Percentiles rank a stretch among this genome's conserved stretches.
These are phyloP conservation scores for Stephania cephalantha DNA, from an alignment of 164 flowering plant species.

Conservation along the genomic window DNA sequence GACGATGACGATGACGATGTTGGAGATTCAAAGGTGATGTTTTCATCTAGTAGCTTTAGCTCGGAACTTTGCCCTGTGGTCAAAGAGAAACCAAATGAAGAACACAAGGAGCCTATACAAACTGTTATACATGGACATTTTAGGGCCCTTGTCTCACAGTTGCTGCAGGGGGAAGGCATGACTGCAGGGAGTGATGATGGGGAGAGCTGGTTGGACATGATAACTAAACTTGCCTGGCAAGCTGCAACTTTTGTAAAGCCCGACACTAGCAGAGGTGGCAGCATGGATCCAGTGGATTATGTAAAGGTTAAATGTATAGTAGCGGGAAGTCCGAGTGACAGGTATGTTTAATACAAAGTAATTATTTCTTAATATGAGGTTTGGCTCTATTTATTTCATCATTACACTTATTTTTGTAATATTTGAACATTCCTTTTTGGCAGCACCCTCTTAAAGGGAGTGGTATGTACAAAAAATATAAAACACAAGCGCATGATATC, in stretches of 20 bases:
- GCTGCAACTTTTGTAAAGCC: constrained; percentile 93
- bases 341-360: constrained; percentile 34
- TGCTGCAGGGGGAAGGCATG: constrained; percentile 72
- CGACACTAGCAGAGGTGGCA: constrained; percentile 83
- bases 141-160: constrained; percentile 89
- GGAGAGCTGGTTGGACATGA: constrained; percentile 70
- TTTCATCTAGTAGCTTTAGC: constrained; percentile 47
- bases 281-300: constrained; percentile 96
- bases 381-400: constrained; percentile 1
- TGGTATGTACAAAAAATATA: constrained; percentile 93
- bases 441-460: constrained; percentile 84
- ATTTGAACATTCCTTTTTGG: constrained; percentile 7
- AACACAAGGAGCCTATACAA: constrained; percentile 53
- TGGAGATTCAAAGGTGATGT: constrained; percentile 47
- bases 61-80: constrained; percentile 26
- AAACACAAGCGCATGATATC: constrained; percentile 98
- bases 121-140: constrained; percentile 75
- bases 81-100: constrained; percentile 49
- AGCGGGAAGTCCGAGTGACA: constrained; percentile 67
- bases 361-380: not conserved
- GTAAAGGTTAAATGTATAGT: constrained; percentile 88
- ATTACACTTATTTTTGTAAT: constrained; percentile 1
- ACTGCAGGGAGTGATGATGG: constrained; percentile 26
- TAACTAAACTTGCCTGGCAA: constrained; percentile 78
- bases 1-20: constrained; percentile 87